Base-by-base conservation (phyloP, 805 yeast species). In the Ogataea haglerorum region DNA sequence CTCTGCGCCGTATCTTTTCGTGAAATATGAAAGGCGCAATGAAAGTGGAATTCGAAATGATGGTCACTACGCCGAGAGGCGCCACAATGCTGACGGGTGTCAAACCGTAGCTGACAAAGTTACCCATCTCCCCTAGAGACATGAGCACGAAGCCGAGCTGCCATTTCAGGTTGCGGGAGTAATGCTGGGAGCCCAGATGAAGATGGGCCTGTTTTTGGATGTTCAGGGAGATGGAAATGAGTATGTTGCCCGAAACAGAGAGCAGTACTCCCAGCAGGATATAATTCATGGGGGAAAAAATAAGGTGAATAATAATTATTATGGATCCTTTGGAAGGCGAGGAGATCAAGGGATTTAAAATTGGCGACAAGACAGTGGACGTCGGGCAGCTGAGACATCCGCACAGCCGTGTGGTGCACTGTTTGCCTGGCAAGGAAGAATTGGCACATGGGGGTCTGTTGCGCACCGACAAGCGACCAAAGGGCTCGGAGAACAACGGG, bases 31-130 rank as follows among this genome's bases (percentile, higher is more conserved):
- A 55, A 0, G 78, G 78, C 0, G 78, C 78, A 16, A 74, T 61
- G 26, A 57, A 47, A 1, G 72, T 60, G 38, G 72, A 63, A 45
- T 74, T 73, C 3, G 76, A 64, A 1, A 74, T 60, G 15, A 70
- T 61, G 1, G 78, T 72, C 26, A 72, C 69, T 1, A 73, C 76
- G 4, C 78, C 78, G 23, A 73, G 44, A 0, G 78, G 76, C 4
- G 75, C 68, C 13, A 73, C 75, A 3, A 70, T 58, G 9, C 71
- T 64, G 5, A 72, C 72, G 0, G 75, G 75, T 0, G 73, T 70
- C 31, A 70, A 54, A 0, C 78, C 78, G 46, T 71, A 72, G 10
- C 76, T 75, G 8, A 73, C 52, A 43, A 73, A 71, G 48, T 70
- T 73, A 7, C 73, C 71, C 9, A 63, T 52, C 44, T 73, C 78